Evolutionary conservation across 139 green algal species (phyloP).

Genomic region (Yamagishiella unicocca): DNA sequence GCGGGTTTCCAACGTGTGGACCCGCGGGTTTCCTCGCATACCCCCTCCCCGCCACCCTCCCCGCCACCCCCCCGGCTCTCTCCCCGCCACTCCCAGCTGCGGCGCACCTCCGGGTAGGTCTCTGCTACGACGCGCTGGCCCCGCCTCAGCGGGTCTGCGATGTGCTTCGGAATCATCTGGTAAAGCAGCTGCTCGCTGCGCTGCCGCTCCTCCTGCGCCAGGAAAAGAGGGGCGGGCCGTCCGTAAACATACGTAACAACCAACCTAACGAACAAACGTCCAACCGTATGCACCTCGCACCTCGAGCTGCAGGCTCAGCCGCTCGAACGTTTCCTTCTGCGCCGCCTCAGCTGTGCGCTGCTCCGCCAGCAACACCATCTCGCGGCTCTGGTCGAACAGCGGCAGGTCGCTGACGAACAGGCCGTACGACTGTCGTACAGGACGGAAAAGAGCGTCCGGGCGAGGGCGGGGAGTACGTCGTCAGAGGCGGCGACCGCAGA

Average conservation of each 20-base stretch:
- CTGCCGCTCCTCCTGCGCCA: slow-evolving; percentile 1
- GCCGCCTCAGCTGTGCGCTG: slow-evolving; percentile 19
- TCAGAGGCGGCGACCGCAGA: too few species aligned
- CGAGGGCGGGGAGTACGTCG: too few species aligned
- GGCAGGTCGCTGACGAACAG: slow-evolving; percentile 39
- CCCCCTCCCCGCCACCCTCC: too few species aligned
- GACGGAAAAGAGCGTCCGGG: not conserved
- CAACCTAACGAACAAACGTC: too few species aligned
- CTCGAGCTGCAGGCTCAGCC: slow-evolving; percentile 28
- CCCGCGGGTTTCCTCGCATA: too few species aligned
- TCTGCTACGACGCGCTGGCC: slow-evolving; percentile 9
- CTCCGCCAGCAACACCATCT: slow-evolving; percentile 40
- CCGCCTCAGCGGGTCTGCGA: slow-evolving; percentile 2
- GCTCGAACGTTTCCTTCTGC: slow-evolving; percentile 16
- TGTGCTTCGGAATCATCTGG: slow-evolving; percentile 10
- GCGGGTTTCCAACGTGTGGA: not conserved
- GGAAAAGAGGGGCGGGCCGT: too few species aligned
- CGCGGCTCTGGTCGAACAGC: slow-evolving; percentile 32
- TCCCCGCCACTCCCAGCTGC: too few species aligned
- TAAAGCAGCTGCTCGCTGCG: slow-evolving; percentile 33
- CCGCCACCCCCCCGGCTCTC: too few species aligned
- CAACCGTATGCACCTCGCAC: too few species aligned
- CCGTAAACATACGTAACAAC: too few species aligned
- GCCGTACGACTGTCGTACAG: slow-evolving; percentile 14
- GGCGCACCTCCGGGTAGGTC: slow-evolving; percentile 25